Percentiles rank a stretch among this genome's conserved stretches.
phyloP scores from a whole-genome alignment of 2,329 filamentous ascomycete species.

The Zarea fungicola region DNA sequence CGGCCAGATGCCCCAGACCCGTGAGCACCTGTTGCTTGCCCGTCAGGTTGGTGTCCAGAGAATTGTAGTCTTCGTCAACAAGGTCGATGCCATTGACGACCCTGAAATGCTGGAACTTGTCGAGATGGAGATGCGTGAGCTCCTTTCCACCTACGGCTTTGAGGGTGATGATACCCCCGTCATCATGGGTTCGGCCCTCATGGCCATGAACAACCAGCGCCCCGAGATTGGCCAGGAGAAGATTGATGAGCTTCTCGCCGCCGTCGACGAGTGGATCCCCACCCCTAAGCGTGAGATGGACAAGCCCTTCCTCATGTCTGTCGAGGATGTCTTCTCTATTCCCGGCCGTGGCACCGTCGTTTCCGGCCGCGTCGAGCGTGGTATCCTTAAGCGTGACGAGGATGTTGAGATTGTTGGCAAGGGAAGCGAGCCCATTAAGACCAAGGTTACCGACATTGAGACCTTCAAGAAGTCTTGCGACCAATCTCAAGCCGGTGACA shows the following conservation, averaged over 20 bases:
- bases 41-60: constrained; percentile 97
- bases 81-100: constrained; percentile 95
- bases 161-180: constrained; percentile 98
- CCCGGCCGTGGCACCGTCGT: constrained; percentile 93
- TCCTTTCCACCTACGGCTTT: constrained; percentile 87
- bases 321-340: constrained; percentile 90
- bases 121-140: constrained; percentile 99
- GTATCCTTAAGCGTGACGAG: constrained; percentile 84
- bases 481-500: constrained; percentile 92
- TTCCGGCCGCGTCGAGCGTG: constrained; percentile 95
- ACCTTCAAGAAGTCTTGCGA: constrained; percentile 99
- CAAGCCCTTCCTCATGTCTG: constrained; percentile 98
- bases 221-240: constrained; percentile 81
- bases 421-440: constrained; percentile 78
- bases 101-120: constrained; percentile 99
- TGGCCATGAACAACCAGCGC: constrained; percentile 80
- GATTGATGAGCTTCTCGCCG: constrained; percentile 86
- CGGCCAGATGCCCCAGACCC: constrained; percentile 99
- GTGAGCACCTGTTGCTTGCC: constrained; percentile 95
- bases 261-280: constrained; percentile 94
- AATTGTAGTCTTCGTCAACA: constrained; percentile 99
- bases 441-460: constrained; percentile 99
- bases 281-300: constrained; percentile 90
- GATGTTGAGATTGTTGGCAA: constrained; percentile 96
- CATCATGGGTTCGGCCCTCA: constrained; percentile 93